phyloP scores from a whole-genome alignment of 2,329 filamentous ascomycete species.

The Colletotrichum sp. region DNA sequence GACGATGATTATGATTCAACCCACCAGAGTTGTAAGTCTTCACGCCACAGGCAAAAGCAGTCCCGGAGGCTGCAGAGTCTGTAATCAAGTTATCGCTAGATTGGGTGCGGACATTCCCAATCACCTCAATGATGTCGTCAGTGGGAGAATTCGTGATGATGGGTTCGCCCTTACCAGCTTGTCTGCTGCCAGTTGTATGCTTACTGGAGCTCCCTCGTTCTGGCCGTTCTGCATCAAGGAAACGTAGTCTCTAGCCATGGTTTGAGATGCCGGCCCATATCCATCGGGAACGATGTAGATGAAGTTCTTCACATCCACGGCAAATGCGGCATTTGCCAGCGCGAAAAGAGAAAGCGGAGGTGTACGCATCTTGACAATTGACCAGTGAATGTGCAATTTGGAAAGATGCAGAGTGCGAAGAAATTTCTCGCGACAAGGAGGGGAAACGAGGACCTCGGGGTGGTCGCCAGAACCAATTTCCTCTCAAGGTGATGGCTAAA shows the following conservation, averaged over 20 bases:
- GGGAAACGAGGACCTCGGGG: not conserved
- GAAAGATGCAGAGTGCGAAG: not conserved
- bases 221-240: conserved; percentile 25
- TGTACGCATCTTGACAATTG: conserved; percentile 13
- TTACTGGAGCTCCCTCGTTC: conserved; percentile 22
- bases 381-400: not conserved
- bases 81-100: conserved; percentile 40
- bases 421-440: not conserved
- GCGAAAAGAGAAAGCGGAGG: not conserved
- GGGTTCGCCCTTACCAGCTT: conserved; percentile 17
- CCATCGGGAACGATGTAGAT: conserved; percentile 37
- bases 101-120: conserved; percentile 33
- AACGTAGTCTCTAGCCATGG: conserved; percentile 31
- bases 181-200: conserved; percentile 25
- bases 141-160: too few relatives aligned
- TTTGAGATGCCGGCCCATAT: conserved; percentile 33
- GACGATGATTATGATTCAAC: not conserved
- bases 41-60: conserved; percentile 42
- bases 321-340: conserved; percentile 6
- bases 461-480: not conserved
- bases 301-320: conserved; percentile 30
- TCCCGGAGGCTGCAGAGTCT: conserved; percentile 44
- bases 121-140: conserved; percentile 23
- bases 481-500: not conserved
- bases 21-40: conserved; percentile 40